Conservation (phyloP, 108 stramenopile genomes). For the Fragilariopsis cylindrus region DNA sequence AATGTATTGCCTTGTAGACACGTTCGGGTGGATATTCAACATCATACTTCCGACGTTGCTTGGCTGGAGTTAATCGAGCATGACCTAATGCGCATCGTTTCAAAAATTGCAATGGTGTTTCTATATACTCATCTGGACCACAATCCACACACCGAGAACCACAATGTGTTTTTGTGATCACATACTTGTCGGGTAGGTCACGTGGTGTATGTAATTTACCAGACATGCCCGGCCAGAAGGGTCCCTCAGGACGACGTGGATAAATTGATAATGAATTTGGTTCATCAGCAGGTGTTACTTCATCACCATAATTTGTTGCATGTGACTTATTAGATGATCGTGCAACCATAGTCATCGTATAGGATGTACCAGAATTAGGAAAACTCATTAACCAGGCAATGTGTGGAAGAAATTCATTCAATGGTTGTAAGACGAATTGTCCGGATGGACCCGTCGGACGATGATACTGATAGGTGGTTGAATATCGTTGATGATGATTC, state of each 20-base stretch:
- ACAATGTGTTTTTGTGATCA: constrained; percentile 85
- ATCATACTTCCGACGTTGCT: constrained; percentile 12
- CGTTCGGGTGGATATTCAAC: constrained; percentile 37
- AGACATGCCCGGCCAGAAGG: constrained; percentile 45
- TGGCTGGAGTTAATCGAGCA: constrained; percentile 13
- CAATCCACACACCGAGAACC: constrained; percentile 63
- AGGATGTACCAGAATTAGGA: constrained; percentile 57
- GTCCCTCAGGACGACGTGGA: constrained; percentile 45
- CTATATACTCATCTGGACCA: constrained; percentile 58
- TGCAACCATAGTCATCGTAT: constrained; percentile 43
- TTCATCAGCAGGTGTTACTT: constrained; percentile 31
- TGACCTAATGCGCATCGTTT: constrained; percentile 36
- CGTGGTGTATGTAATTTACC: constrained; percentile 36
- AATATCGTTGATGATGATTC: not conserved
- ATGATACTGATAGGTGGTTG: not conserved
- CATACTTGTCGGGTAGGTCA: constrained; percentile 44
- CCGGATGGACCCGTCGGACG: not conserved
- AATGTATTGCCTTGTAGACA: constrained; percentile 67
- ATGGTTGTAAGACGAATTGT: constrained; percentile 24
- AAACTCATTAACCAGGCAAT: constrained; percentile 67
- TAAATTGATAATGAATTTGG: constrained; percentile 39
- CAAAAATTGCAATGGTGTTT: constrained; percentile 44
- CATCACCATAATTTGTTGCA: constrained; percentile 44
- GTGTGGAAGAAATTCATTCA: constrained; percentile 31
- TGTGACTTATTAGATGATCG: constrained; percentile 24